Evolutionary conservation across 257 asterid genomes (phyloP).

Genomic region (Ilex asprella): DNA sequence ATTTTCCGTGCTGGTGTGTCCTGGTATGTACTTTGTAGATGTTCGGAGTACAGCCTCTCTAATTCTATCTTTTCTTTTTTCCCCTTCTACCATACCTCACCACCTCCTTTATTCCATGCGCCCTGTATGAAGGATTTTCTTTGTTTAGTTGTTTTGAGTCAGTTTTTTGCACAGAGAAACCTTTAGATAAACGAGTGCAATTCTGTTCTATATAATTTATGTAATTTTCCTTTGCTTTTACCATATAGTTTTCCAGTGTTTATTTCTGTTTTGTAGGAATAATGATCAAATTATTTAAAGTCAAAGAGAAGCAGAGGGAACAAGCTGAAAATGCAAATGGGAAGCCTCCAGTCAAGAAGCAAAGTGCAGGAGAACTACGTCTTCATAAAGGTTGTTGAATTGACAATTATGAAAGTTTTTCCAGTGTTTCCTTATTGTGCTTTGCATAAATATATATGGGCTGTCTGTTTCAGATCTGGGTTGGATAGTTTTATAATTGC

Average conservation of each 20-base stretch:
- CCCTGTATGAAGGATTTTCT: not conserved
- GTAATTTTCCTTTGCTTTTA: not conserved
- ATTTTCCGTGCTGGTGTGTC: too few species aligned
- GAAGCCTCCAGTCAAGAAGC: not conserved
- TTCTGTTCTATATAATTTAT: too few species aligned
- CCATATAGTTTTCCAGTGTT: not conserved
- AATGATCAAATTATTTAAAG: not conserved
- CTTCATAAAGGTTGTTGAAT: not conserved
- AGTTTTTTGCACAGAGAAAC: not conserved
- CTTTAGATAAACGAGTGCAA: not conserved
- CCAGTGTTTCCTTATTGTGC: too few species aligned
- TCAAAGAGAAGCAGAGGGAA: conserved; percentile 1
- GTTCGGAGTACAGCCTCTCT: too few species aligned
- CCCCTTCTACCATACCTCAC: not conserved
- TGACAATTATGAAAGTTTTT: not conserved
- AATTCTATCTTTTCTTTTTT: too few species aligned
- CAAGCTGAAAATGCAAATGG: conserved; percentile 2
- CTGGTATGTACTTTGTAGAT: too few species aligned
- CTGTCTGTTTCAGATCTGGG: too few species aligned
- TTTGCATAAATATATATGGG: too few species aligned
- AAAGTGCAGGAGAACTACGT: conserved; percentile 1
- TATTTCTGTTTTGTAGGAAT: not conserved
- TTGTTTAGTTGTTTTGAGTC: not conserved
- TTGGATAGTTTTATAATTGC: too few species aligned
- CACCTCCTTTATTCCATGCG: not conserved